phyloP scores from a whole-genome alignment of 1,284 basidiomycete species.

The Porphyrellus sp. region DNA sequence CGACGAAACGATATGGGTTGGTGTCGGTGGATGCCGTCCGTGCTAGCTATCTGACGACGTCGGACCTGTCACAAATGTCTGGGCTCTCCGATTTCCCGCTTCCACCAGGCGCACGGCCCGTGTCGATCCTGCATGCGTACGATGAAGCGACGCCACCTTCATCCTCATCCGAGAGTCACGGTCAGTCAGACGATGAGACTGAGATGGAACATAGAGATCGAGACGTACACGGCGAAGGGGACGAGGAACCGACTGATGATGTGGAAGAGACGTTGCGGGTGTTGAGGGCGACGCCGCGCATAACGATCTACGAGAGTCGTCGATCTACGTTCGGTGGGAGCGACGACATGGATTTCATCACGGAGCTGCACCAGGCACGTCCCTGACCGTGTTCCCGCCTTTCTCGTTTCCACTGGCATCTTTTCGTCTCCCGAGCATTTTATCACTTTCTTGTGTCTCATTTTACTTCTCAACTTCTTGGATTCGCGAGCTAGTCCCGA shows the following conservation, averaged over 20 bases:
- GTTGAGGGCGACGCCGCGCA: conserved; percentile 8
- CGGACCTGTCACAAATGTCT: conserved; percentile 59
- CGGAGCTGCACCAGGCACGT: conserved; percentile 9
- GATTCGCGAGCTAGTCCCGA: conserved; percentile 5
- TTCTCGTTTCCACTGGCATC: neutral
- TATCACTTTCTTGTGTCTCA: neutral
- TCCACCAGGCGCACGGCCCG: conserved; percentile 45
- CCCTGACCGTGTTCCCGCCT: conserved; percentile 5
- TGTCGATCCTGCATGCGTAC: conserved; percentile 46
- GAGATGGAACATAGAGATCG: neutral
- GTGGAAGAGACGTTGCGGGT: conserved; percentile 14
- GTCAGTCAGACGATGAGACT: neutral
- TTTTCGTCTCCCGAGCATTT: neutral
- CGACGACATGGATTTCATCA: conserved; percentile 26
- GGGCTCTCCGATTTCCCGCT: conserved; percentile 71
- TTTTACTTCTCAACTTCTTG: neutral
- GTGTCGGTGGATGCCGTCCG: conserved; percentile 47
- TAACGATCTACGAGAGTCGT: conserved; percentile 17
- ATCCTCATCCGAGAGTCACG: neutral
- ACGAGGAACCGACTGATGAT: conserved; percentile 10
- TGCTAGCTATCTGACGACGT: conserved; percentile 67
- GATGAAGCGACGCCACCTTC: conserved; percentile 34
- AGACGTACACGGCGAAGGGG: neutral
- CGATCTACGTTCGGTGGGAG: conserved; percentile 32
- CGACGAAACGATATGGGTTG: conserved; percentile 27